These are phyloP conservation scores for Plantago coronopus DNA, from an alignment of 305 asterid species.

Conservation along the genomic window DNA sequence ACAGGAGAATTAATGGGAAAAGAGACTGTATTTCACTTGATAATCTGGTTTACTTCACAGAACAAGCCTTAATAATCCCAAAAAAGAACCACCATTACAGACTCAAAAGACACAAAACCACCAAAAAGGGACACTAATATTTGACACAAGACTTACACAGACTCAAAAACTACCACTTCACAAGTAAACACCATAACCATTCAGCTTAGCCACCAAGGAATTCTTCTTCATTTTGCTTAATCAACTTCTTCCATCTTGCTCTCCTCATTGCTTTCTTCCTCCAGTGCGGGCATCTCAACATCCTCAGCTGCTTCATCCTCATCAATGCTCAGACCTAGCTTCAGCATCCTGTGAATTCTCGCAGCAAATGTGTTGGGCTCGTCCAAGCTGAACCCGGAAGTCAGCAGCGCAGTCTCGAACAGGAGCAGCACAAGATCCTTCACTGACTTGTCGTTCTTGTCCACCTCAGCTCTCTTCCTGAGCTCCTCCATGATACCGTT, in stretches of 20 bases:
- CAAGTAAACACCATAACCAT: no score
- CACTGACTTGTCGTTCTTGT: conserved; percentile 45
- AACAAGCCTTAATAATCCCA: no score
- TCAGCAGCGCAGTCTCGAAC: conserved; percentile 43
- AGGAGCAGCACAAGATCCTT: conserved; percentile 42
- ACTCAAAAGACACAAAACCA: no score
- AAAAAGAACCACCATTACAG: no score
- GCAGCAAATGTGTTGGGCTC: conserved; percentile 64
- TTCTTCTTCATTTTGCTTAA: not conserved
- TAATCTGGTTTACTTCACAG: no score
- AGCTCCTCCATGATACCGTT: conserved; percentile 67
- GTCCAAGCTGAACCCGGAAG: conserved; percentile 51
- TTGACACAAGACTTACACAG: not conserved
- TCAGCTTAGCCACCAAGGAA: no score
- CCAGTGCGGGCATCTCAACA: conserved; percentile 52
- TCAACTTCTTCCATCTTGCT: conserved; percentile 80
- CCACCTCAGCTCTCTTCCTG: conserved; percentile 63
- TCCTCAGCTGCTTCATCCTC: conserved; percentile 51
- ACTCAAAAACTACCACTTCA: not conserved
- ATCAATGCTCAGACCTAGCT: conserved; percentile 51
- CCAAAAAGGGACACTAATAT: no score
- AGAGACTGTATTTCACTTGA: no score
- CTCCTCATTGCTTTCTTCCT: conserved; percentile 47
- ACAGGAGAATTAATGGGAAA: no score
- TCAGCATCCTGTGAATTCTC: conserved; percentile 70